Evolutionary conservation across 495 filamentous ascomycete genomes (phyloP), one percentile per base, ranked within the genome.

Genomic region (Aspergillus funiculosus): DNA sequence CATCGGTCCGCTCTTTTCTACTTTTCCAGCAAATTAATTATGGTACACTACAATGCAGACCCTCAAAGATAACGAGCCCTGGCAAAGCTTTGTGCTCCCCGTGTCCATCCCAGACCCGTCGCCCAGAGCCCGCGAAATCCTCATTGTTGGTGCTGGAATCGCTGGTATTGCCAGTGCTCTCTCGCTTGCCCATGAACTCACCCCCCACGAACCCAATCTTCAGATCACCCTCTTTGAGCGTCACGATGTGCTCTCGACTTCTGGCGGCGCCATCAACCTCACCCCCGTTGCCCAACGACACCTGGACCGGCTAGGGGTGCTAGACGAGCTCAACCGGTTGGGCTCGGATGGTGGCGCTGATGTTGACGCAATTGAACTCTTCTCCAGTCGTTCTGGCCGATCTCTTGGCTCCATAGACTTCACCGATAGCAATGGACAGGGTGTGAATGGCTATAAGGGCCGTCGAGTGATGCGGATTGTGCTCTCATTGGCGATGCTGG

Each of bases 201-300:
- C 64, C 0, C 74, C 73, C 0, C 59, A 59, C 20, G 64, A 70
- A 21, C 64, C 69, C 3, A 60, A 68, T 10, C 58, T 76, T 15
- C 56, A 63, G 14, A 76, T 81, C 46, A 75, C 66, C 9, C 59
- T 82, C 31, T 81, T 69, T 53, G 80, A 83, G 58, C 68, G 78
- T 30, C 73, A 80, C 30, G 65, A 76, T 13, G 53, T 71, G 4
- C 68, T 77, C 9, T 74, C 73, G 3, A 77, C 77, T 2, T 75
- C 80, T 9, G 80, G 79, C 19, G 80, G 79, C 19, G 75, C 77
- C 8, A 73, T 83, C 42, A 82, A 81, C 59, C 63, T 83, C 14
- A 81, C 79, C 0, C 79, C 80, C 1, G 77, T 78, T 20, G 78
- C 79, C 2, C 68, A 82, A 18, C 66, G 77, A 5, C 69, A 80